These are phyloP conservation scores for Heracleum sosnowskyi DNA, from an alignment of 129 eudicot genomes.

Conservation along the genomic window DNA sequence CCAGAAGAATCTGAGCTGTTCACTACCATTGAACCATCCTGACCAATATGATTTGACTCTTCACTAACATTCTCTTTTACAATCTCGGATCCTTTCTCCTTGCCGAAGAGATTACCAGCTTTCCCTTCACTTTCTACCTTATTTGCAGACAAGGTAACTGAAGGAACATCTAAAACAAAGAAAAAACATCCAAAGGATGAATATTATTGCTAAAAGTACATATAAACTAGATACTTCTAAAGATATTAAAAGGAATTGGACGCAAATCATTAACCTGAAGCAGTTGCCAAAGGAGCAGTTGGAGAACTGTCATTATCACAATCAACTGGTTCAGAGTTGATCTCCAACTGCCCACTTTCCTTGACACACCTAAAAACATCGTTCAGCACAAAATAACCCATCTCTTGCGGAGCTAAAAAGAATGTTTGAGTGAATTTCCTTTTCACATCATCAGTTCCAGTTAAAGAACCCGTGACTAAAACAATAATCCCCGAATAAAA, in stretches of 20 bases:
- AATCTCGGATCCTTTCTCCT: constrained; percentile 25
- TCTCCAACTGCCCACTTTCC: constrained; percentile 24
- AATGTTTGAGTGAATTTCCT: constrained; percentile 47
- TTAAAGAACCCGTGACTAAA: constrained; percentile 50
- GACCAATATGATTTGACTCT: constrained; percentile 19
- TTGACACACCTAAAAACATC: constrained; percentile 44
- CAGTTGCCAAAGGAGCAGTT: constrained; percentile 14
- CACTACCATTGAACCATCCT: constrained; percentile 12
- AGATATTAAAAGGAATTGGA: neutral
- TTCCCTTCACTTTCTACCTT: constrained; percentile 23
- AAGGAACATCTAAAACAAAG: constrained; percentile 11
- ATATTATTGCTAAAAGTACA: neutral
- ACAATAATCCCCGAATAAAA: constrained; percentile 38
- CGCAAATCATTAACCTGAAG: constrained; percentile 29
- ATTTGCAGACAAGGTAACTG: neutral
- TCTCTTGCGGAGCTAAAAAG: constrained; percentile 59
- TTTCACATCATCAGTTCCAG: constrained; percentile 38
- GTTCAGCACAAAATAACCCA: constrained; percentile 49
- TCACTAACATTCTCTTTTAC: constrained; percentile 44
- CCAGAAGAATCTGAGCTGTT: constrained; percentile 34
- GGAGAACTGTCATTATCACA: constrained; percentile 15
- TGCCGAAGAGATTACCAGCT: constrained; percentile 37
- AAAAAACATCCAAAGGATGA: neutral
- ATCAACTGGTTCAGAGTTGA: constrained; percentile 5
- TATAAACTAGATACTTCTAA: neutral